Evolutionary conservation across 306 rosid species (phyloP).

Genomic region (Cercis canadensis): DNA sequence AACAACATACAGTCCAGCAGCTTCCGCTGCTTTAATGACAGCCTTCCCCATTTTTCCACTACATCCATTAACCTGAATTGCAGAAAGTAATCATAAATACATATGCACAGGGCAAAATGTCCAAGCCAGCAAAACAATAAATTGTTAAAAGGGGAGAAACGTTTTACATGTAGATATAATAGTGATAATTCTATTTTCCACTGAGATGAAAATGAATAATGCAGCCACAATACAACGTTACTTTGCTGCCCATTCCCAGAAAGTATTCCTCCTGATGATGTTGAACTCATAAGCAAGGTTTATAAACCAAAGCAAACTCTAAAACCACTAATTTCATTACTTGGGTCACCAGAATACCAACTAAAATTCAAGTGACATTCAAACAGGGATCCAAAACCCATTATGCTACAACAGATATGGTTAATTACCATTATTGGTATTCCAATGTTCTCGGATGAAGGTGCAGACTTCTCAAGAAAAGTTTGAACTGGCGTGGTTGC

Average conservation of each 20-base stretch:
- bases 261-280: background rate
- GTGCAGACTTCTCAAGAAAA: constrained; percentile 42
- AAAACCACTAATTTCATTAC: background rate
- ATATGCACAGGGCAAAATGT: background rate
- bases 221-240: background rate
- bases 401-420: background rate
- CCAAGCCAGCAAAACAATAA: background rate
- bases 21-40: constrained; percentile 77
- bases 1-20: constrained; percentile 81
- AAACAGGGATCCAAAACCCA: constrained; percentile 16
- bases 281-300: background rate
- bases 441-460: constrained; percentile 19
- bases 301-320: background rate
- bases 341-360: constrained; percentile 9
- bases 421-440: constrained; percentile 52
- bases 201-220: background rate
- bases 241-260: background rate
- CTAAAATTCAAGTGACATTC: constrained; percentile 1
- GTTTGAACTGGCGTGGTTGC: constrained; percentile 45
- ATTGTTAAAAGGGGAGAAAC: background rate
- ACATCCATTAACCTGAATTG: constrained; percentile 79
- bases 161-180: background rate
- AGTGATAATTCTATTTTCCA: background rate
- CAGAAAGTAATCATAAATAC: constrained; percentile 12
- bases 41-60: constrained; percentile 92